These are phyloP conservation scores for Brasenia schreberi DNA, from an alignment of 164 flowering plant genomes.

Conservation along the genomic window DNA sequence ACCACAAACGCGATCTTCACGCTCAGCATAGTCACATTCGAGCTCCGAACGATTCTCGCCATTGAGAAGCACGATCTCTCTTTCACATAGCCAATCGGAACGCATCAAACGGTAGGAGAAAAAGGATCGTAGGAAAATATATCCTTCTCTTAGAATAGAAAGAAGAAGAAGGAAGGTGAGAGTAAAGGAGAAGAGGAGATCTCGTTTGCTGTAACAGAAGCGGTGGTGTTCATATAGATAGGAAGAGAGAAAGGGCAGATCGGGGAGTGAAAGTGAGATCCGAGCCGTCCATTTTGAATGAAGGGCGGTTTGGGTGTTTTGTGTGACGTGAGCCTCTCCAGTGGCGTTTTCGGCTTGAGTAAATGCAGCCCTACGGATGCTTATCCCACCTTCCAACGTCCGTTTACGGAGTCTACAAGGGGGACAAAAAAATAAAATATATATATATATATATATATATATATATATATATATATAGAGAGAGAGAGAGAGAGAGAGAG, in stretches of 20 bases:
- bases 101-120: not conserved
- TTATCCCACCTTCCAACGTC: not conserved
- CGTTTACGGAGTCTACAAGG: not conserved
- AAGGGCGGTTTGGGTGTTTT: not conserved
- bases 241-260: not conserved
- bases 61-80: not conserved
- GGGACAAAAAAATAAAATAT: too few relatives aligned
- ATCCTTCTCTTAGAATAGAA: not conserved
- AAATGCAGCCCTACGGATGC: not conserved
- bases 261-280: not conserved
- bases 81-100: not conserved
- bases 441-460: too few relatives aligned
- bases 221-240: not conserved
- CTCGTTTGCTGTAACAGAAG: not conserved
- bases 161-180: not conserved
- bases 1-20: conserved; percentile 28
- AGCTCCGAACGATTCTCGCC: not conserved
- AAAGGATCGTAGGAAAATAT: not conserved
- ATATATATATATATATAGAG: too few relatives aligned
- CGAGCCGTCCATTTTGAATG: not conserved
- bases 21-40: conserved; percentile 13
- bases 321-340: not conserved
- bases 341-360: not conserved
- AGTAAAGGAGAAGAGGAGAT: not conserved
- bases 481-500: too few relatives aligned